Evolutionary conservation across 192 early-diverging fungal species (phyloP).

Genomic region (Diversispora eburnea): DNA sequence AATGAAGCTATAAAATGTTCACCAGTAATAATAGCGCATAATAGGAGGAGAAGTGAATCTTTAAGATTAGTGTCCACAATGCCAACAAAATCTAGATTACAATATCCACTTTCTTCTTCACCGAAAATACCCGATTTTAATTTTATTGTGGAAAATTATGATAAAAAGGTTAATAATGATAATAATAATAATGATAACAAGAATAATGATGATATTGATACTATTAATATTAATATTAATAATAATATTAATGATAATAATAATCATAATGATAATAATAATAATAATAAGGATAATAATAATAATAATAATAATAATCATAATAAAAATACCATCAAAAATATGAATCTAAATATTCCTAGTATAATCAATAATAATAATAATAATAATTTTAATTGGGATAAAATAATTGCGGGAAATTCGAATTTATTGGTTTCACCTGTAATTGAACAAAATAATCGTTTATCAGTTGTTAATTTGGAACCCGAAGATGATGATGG

Average conservation of each 20-base stretch:
- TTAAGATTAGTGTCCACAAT: conserved; percentile 1
- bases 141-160: not conserved
- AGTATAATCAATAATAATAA: too few species aligned
- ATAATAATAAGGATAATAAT: too few species aligned
- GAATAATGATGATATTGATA: too few species aligned
- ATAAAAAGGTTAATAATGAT: not conserved
- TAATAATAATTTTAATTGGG: too few species aligned
- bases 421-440: not conserved
- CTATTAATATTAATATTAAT: too few species aligned
- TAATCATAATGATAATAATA: too few species aligned
- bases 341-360: too few species aligned
- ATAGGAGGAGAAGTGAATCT: conserved; percentile 1
- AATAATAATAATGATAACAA: too few species aligned
- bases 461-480: not conserved
- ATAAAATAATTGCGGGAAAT: too few species aligned
- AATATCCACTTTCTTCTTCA: conserved; percentile 21
- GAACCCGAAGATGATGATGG: conserved; percentile 28
- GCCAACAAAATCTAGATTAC: not conserved
- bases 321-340: too few species aligned
- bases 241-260: too few species aligned
- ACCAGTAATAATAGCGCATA: not conserved
- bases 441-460: not conserved
- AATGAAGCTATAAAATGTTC: conserved; percentile 36
- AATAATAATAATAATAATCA: too few species aligned
- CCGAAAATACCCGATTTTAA: not conserved